Evolutionary conservation across 495 filamentous ascomycete species (phyloP).

Genomic region (Tricharina praecox): DNA sequence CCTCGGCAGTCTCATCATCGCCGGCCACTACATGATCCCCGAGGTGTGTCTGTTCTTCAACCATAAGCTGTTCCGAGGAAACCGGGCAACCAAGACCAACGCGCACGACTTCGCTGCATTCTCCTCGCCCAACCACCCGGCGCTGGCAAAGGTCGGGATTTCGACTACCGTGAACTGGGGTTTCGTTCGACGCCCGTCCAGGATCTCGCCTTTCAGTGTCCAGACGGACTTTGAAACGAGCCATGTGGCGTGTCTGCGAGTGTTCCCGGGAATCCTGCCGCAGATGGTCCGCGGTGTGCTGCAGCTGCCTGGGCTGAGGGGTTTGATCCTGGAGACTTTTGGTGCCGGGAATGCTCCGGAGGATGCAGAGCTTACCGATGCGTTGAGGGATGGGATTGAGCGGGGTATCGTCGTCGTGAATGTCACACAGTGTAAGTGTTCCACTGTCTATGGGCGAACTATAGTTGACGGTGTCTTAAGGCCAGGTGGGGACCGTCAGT

Average conservation of each 20-base stretch:
- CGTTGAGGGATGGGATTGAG: slow-evolving; percentile 58
- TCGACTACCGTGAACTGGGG: slow-evolving; percentile 74
- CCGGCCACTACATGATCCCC: slow-evolving; percentile 89
- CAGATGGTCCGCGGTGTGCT: slow-evolving; percentile 88
- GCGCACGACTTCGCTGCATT: slow-evolving; percentile 79
- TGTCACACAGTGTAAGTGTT: slow-evolving; percentile 64
- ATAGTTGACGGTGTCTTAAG: slow-evolving; percentile 19
- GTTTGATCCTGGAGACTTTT: slow-evolving; percentile 85
- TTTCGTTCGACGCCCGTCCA: slow-evolving; percentile 55
- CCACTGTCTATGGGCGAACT: background rate
- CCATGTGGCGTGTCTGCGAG: slow-evolving; percentile 80
- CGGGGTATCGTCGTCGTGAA: slow-evolving; percentile 82
- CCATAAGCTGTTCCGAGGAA: slow-evolving; percentile 79
- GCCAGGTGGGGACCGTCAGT: slow-evolving; percentile 66
- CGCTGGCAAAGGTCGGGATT: slow-evolving; percentile 64
- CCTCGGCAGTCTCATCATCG: slow-evolving; percentile 79
- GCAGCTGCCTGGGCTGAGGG: slow-evolving; percentile 56
- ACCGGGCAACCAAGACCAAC: slow-evolving; percentile 76
- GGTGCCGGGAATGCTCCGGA: slow-evolving; percentile 86
- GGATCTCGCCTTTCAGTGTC: slow-evolving; percentile 56
- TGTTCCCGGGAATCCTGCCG: slow-evolving; percentile 90
- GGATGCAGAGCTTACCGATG: slow-evolving; percentile 67
- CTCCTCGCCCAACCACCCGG: slow-evolving; percentile 62
- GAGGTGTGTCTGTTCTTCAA: slow-evolving; percentile 96
- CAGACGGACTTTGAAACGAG: slow-evolving; percentile 55